These are phyloP conservation scores for Globisporangium splendens DNA, from an alignment of 352 stramenopile species.

Conservation along the genomic window DNA sequence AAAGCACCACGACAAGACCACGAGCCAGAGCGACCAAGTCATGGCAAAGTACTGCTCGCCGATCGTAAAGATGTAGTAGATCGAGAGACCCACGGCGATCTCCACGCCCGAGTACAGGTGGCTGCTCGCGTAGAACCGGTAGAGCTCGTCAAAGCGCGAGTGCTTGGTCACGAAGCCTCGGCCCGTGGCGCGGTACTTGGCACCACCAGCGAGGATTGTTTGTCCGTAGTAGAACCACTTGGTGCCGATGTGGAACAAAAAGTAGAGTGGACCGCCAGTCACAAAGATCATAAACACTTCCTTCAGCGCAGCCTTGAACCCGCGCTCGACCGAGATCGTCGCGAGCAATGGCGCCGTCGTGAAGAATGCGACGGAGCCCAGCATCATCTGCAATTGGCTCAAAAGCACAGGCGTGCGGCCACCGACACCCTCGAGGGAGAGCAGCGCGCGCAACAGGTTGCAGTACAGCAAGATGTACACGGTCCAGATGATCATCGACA, in stretches of 20 bases:
- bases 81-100: conserved; percentile 86
- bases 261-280: conserved; percentile 97
- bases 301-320: conserved; percentile 93
- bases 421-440: conserved; percentile 90
- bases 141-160: conserved; percentile 97
- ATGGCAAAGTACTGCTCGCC: conserved; percentile 95
- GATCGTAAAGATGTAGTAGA: conserved; percentile 94
- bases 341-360: conserved; percentile 96
- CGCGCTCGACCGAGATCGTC: conserved; percentile 97
- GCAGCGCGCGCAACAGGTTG: conserved; percentile 92
- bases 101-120: conserved; percentile 96
- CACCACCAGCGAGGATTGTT: conserved; percentile 97
- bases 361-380: conserved; percentile 95
- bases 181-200: conserved; percentile 97
- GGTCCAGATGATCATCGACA: conserved; percentile 97
- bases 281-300: conserved; percentile 95
- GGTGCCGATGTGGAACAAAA: conserved; percentile 99
- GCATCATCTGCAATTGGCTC: conserved; percentile 94
- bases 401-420: conserved; percentile 91
- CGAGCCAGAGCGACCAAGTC: conserved; percentile 98
- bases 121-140: conserved; percentile 97
- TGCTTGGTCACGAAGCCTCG: conserved; percentile 99
- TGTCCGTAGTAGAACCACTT: conserved; percentile 99
- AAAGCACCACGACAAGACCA: conserved; percentile 74
- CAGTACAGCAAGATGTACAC: conserved; percentile 97